Conservation (phyloP, 1,284 basidiomycete species). For the Sutorius eximius region DNA sequence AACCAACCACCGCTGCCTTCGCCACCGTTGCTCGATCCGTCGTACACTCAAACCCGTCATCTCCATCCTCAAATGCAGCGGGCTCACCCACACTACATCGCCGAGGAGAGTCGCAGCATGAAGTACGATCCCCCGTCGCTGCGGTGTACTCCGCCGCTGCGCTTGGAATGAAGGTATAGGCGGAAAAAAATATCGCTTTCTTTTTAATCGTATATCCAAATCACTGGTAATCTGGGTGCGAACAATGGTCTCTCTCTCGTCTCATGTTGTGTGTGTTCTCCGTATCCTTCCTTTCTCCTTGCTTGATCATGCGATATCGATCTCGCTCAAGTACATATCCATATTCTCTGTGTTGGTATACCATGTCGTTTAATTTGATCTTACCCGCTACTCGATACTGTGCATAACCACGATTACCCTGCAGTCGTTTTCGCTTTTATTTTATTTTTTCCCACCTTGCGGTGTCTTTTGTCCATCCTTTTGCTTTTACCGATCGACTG, state of each 20-base stretch:
- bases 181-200: slow-evolving; percentile 12
- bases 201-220: slow-evolving; percentile 29
- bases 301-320: slow-evolving; percentile 3
- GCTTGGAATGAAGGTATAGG: slow-evolving; percentile 35
- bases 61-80: slow-evolving; percentile 33
- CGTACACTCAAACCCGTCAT: slow-evolving; percentile 29
- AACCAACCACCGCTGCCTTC: slow-evolving; percentile 28
- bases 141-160: slow-evolving; percentile 34
- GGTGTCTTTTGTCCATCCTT: not conserved
- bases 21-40: slow-evolving; percentile 36
- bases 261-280: slow-evolving; percentile 2
- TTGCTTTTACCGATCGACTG: slow-evolving; percentile 2
- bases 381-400: slow-evolving; percentile 16
- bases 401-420: slow-evolving; percentile 18
- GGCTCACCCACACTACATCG: slow-evolving; percentile 31
- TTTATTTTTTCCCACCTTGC: not conserved
- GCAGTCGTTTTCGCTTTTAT: not conserved
- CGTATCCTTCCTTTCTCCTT: not conserved
- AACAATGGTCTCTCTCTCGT: slow-evolving; percentile 25
- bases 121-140: slow-evolving; percentile 36
- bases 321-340: slow-evolving; percentile 16
- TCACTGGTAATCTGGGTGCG: slow-evolving; percentile 28
- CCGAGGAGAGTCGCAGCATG: slow-evolving; percentile 33
- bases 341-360: slow-evolving; percentile 18
- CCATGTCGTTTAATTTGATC: slow-evolving; percentile 25